Evolutionary conservation across 148 eudicot species (phyloP).

Genomic region (Cornus suecica): DNA sequence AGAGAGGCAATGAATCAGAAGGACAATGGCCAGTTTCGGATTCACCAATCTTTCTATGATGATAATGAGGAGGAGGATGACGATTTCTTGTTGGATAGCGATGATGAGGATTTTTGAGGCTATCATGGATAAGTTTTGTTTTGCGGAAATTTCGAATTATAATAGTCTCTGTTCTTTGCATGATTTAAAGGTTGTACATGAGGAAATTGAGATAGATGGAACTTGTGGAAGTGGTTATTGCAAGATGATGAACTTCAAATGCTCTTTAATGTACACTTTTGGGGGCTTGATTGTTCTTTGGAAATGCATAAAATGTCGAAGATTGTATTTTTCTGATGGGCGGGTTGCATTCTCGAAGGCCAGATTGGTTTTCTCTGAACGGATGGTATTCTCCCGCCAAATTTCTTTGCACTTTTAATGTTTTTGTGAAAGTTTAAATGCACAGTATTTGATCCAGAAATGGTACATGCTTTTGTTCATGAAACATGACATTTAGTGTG

Average conservation of each 20-base stretch:
- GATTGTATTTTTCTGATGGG: neutral
- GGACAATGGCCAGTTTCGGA: neutral
- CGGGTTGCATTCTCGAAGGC: neutral
- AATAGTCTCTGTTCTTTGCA: neutral
- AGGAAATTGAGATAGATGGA: neutral
- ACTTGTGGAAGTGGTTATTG: neutral
- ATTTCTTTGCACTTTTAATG: neutral
- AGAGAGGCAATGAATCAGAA: neutral
- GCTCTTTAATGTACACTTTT: neutral
- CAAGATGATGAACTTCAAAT: constrained; percentile 2
- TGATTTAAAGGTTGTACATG: neutral
- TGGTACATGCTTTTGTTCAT: neutral
- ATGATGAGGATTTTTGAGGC: constrained; percentile 29
- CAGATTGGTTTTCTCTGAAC: neutral
- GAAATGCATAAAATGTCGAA: neutral
- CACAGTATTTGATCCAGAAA: neutral
- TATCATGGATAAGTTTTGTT: neutral
- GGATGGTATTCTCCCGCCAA: neutral
- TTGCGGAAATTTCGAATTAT: neutral
- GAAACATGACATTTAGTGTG: neutral
- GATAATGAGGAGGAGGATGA: constrained; percentile 29
- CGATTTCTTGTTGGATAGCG: constrained; percentile 36
- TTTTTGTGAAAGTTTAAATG: neutral
- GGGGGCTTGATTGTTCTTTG: neutral
- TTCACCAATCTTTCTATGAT: neutral